These are phyloP conservation scores for Botrytis squamosa DNA, from an alignment of 2,329 filamentous ascomycete genomes.

Conservation along the genomic window DNA sequence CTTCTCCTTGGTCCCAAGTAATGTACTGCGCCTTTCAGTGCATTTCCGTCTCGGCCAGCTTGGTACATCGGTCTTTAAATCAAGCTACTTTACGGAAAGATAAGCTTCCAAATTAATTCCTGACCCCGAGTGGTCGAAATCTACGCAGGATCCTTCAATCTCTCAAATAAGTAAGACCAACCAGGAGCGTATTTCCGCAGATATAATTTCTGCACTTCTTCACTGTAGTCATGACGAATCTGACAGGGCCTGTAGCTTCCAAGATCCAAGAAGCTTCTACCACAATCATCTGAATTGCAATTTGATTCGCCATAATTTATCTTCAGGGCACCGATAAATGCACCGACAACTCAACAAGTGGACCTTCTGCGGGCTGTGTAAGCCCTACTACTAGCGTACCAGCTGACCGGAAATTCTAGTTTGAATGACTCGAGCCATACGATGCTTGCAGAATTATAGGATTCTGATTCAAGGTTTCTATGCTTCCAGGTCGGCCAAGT, in stretches of 20 bases:
- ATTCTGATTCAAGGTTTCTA: neutral
- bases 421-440: neutral
- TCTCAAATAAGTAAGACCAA: neutral
- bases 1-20: neutral
- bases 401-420: neutral
- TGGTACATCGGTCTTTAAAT: neutral
- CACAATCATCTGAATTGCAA: neutral
- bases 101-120: neutral
- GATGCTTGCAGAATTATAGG: no score
- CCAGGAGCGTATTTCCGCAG: neutral
- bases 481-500: neutral
- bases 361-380: neutral
- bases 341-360: constrained; percentile 5
- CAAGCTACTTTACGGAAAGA: neutral
- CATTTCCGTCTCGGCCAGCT: neutral
- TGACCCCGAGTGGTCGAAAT: neutral
- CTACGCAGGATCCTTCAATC: neutral
- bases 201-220: neutral
- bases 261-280: neutral
- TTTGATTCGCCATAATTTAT: neutral
- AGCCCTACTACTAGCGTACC: neutral
- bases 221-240: no score
- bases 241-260: neutral
- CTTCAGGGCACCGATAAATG: neutral
- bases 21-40: neutral